A percentile compares a stretch with the other conserved stretches of the same genome.
Conservation (phyloP, 495 filamentous ascomycete genomes). For the Cladorrhinum samala region DNA sequence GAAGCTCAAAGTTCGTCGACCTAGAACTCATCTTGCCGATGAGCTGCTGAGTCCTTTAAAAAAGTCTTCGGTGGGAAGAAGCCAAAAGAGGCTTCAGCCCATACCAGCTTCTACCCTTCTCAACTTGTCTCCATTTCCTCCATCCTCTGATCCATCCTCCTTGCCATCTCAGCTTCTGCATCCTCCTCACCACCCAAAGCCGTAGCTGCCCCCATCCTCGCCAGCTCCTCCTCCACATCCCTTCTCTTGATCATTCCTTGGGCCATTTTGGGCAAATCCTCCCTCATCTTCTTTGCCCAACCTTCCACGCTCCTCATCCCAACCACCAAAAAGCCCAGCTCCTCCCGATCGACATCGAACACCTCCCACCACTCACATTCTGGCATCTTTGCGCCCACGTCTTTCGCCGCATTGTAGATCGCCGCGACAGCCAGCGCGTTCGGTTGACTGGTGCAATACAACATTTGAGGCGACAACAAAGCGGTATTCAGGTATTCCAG, state of each 20-base stretch:
- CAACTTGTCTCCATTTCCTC: slow-evolving; percentile 31
- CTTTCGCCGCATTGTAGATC: slow-evolving; percentile 81
- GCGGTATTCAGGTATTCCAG: slow-evolving; percentile 77
- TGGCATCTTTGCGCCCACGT: slow-evolving; percentile 69
- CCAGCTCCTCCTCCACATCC: slow-evolving; percentile 39
- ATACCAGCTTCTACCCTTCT: no score
- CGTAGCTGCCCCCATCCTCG: slow-evolving; percentile 36
- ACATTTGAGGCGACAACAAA: slow-evolving; percentile 76
- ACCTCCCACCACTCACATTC: slow-evolving; percentile 92
- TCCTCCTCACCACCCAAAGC: slow-evolving; percentile 31
- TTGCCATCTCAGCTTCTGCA: slow-evolving; percentile 57
- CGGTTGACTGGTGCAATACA: slow-evolving; percentile 91
- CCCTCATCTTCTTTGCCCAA: slow-evolving; percentile 49
- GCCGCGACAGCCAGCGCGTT: slow-evolving; percentile 77
- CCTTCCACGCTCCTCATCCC: slow-evolving; percentile 74
- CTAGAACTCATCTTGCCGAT: no score
- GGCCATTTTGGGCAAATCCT: slow-evolving; percentile 20
- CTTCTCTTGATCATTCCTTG: slow-evolving; percentile 36
- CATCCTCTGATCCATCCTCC: slow-evolving; percentile 49
- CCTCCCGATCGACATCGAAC: slow-evolving; percentile 95
- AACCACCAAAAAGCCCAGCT: slow-evolving; percentile 88
- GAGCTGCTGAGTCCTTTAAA: no score
- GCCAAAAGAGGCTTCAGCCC: no score
- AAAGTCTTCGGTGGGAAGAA: no score
- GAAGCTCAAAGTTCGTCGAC: no score